Base-by-base conservation (phyloP, 2,329 filamentous ascomycete species). In the Colletotrichum chrysophilum region DNA sequence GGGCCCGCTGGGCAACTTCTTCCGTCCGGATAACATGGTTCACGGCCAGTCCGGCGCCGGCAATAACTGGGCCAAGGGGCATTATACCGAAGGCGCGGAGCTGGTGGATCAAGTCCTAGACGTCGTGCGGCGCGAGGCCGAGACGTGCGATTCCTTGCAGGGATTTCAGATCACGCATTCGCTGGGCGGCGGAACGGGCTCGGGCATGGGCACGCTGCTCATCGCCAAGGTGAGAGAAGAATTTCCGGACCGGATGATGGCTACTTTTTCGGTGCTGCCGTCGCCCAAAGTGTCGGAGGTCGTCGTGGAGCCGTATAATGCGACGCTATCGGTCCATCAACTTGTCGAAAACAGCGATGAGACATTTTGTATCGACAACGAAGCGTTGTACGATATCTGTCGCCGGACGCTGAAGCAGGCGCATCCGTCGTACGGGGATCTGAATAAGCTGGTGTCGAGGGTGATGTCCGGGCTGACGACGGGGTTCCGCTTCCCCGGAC, bases 41-140 rank as follows among this genome's bases (percentile, higher is more conserved):
- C 98, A 98, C 88, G 97, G 97, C 82, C 97, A 98, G 90, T 98
- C 96, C 82, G 96, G 96, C 92, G 97, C 97, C 86, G 97, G 97
- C 89, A 99, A 99, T 95, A 98, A 98, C 93, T 99, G 97, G 97
- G 97, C 97, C 88, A 99, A 98, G 94, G 97, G 97, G 89, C 97
- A 99, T 87, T 99, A 99, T 93, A 99, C 97, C 80, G 97, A 99
- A 91, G 97, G 97, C 93, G 97, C 97, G 82, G 97, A 99, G 91
- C 93, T 98, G 78, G 97, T 99, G 81, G 97, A 99, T 91, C 92
- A 98, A 84, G 96, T 99, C 81, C 93, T 98, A 81, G 97, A 98
- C 86, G 97, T 98, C 80, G 96, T 99, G 85, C 97, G 97, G 86
- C 96, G 97, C 84, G 97, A 99, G 91, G 96, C 97, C 81, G 97